These are phyloP conservation scores for Aspergillus fumigatus DNA, from an alignment of 2,329 filamentous ascomycete species.

Conservation along the genomic window DNA sequence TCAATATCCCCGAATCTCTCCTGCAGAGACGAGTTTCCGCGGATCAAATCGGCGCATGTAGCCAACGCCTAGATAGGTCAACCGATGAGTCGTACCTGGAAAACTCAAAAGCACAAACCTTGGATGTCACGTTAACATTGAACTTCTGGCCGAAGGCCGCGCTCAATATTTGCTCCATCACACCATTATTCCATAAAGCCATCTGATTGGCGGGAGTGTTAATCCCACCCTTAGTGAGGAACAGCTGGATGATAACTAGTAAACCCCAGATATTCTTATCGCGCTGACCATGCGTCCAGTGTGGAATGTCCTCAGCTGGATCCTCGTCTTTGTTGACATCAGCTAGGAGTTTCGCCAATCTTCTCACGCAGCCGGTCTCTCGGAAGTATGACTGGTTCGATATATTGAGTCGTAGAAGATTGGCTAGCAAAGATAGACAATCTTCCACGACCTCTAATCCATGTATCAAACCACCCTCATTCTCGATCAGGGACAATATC, in stretches of 20 bases:
- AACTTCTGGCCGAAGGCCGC: conserved; percentile 73
- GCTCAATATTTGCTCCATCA: conserved; percentile 73
- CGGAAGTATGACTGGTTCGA: conserved; percentile 94
- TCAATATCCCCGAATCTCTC: conserved; percentile 85
- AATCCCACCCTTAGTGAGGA: conserved; percentile 73
- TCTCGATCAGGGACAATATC: conserved; percentile 74
- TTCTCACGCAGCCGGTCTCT: conserved; percentile 77
- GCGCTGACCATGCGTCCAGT: conserved; percentile 71
- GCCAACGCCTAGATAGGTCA: conserved; percentile 60
- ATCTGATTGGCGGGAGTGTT: conserved; percentile 79
- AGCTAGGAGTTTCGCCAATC: conserved; percentile 65
- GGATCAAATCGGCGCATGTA: conserved; percentile 84
- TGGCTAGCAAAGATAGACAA: conserved; percentile 83
- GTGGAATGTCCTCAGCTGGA: conserved; percentile 58
- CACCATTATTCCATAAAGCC: conserved; percentile 77
- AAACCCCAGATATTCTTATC: conserved; percentile 92
- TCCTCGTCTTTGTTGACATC: conserved; percentile 53
- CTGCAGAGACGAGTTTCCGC: conserved; percentile 73
- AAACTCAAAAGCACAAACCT: conserved; percentile 46
- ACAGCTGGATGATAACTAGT: conserved; percentile 78
- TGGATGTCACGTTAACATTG: conserved; percentile 73
- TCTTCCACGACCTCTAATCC: conserved; percentile 89
- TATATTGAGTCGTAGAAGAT: conserved; percentile 77
- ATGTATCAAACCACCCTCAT: conserved; percentile 74
- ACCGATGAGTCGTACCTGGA: neutral